These are phyloP conservation scores for Peronospora farinosa DNA, from an alignment of 352 stramenopile species.

Conservation along the genomic window DNA sequence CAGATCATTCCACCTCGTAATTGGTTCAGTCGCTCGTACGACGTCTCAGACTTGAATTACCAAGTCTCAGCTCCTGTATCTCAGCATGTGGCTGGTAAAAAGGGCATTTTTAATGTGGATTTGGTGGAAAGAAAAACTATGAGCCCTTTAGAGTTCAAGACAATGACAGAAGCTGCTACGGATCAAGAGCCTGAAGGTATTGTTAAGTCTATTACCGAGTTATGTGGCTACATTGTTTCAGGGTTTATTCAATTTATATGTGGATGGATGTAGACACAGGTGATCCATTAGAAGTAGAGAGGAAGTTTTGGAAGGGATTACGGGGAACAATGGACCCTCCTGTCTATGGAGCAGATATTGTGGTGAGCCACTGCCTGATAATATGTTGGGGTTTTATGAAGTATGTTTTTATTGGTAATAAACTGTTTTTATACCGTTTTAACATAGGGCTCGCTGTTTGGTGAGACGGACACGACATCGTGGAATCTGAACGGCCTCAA, in stretches of 20 bases:
- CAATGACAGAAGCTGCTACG: slow-evolving; percentile 32
- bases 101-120: slow-evolving; percentile 88
- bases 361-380: slow-evolving; percentile 31
- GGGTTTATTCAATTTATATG: background rate
- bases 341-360: slow-evolving; percentile 88
- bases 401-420: background rate
- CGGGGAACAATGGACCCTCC: slow-evolving; percentile 81
- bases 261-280: slow-evolving; percentile 25
- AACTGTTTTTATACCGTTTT: slow-evolving; percentile 2
- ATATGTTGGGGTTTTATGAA: background rate
- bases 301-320: slow-evolving; percentile 86
- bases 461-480: slow-evolving; percentile 46
- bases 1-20: slow-evolving; percentile 64
- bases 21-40: slow-evolving; percentile 74
- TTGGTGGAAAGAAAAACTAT: slow-evolving; percentile 82
- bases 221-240: background rate
- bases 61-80: slow-evolving; percentile 60
- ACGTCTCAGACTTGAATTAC: slow-evolving; percentile 40
- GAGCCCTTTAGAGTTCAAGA: slow-evolving; percentile 53
- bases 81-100: slow-evolving; percentile 86
- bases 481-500: slow-evolving; percentile 88
- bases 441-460: slow-evolving; percentile 76
- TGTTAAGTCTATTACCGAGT: too few species aligned
- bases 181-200: slow-evolving; percentile 31
- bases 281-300: slow-evolving; percentile 58